A percentile compares a stretch with the other conserved stretches of the same genome.
Conservation (phyloP, 345 rosid species). For the Noccaea bulbosa region DNA sequence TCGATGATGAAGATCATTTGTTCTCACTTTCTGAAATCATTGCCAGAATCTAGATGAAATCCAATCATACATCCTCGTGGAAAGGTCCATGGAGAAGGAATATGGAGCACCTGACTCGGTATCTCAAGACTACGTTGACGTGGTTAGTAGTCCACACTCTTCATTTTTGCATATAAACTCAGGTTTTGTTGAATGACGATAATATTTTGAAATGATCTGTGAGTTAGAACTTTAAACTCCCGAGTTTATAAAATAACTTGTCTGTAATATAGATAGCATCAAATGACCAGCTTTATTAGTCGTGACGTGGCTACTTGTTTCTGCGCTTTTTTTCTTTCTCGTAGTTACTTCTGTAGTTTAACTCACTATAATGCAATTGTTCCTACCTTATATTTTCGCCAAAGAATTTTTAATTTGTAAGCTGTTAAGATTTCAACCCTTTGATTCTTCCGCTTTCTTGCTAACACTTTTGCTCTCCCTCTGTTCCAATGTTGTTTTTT, state of each 20-base stretch:
- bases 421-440: constrained; percentile 1
- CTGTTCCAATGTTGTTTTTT: constrained; percentile 28
- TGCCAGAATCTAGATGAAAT: constrained; percentile 86
- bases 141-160: constrained; percentile 52
- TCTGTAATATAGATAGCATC: not conserved
- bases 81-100: constrained; percentile 56
- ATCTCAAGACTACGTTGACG: constrained; percentile 57
- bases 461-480: constrained; percentile 24
- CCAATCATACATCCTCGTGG: constrained; percentile 81
- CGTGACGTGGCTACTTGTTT: not conserved
- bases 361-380: constrained; percentile 2
- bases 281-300: not conserved
- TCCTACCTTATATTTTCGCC: not conserved
- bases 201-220: not conserved
- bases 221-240: not conserved
- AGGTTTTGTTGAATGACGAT: not conserved
- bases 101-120: constrained; percentile 47
- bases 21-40: constrained; percentile 30
- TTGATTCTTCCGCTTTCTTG: constrained; percentile 4
- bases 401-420: not conserved
- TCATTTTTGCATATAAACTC: not conserved
- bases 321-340: not conserved
- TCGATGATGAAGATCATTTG: not conserved
- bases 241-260: not conserved
- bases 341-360: not conserved